phyloP scores from a whole-genome alignment of 1,284 basidiomycete genomes.

The Papiliotrema laurentii region DNA sequence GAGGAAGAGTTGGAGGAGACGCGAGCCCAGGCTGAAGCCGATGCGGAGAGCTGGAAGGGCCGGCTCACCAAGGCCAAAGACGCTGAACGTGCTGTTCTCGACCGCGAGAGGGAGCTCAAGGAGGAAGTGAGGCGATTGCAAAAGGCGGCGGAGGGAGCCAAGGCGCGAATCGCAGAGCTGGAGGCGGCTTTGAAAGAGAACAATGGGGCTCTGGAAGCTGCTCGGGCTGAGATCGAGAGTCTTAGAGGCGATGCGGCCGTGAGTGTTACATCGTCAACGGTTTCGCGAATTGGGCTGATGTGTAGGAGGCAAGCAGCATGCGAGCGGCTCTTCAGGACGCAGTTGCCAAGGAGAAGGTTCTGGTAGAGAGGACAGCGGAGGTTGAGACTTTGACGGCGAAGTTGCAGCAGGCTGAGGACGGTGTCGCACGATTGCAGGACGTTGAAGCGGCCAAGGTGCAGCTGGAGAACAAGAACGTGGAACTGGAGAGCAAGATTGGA shows the following conservation, averaged over 20 bases:
- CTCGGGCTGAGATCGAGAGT: conserved; percentile 84
- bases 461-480: conserved; percentile 9
- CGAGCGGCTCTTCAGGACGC: conserved; percentile 40
- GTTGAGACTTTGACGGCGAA: conserved; percentile 21
- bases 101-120: conserved; percentile 61
- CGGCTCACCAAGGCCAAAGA: conserved; percentile 69
- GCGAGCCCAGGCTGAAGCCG: conserved; percentile 64
- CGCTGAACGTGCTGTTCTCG: conserved; percentile 65
- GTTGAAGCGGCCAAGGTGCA: conserved; percentile 17
- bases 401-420: conserved; percentile 11
- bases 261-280: conserved; percentile 44
- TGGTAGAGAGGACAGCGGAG: conserved; percentile 30
- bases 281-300: conserved; percentile 10
- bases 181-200: conserved; percentile 85
- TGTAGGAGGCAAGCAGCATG: conserved; percentile 44
- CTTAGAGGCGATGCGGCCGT: conserved; percentile 72
- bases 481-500: conserved; percentile 24
- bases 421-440: conserved; percentile 1
- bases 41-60: conserved; percentile 63
- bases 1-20: conserved; percentile 85
- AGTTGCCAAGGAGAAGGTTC: conserved; percentile 27
- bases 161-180: conserved; percentile 68
- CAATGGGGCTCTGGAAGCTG: conserved; percentile 80
- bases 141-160: conserved; percentile 61
- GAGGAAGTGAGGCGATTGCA: conserved; percentile 60